Percentiles rank a stretch among this genome's conserved stretches.
phyloP scores from a whole-genome alignment of 352 stramenopile species.

The Phytophthora pinifolia region DNA sequence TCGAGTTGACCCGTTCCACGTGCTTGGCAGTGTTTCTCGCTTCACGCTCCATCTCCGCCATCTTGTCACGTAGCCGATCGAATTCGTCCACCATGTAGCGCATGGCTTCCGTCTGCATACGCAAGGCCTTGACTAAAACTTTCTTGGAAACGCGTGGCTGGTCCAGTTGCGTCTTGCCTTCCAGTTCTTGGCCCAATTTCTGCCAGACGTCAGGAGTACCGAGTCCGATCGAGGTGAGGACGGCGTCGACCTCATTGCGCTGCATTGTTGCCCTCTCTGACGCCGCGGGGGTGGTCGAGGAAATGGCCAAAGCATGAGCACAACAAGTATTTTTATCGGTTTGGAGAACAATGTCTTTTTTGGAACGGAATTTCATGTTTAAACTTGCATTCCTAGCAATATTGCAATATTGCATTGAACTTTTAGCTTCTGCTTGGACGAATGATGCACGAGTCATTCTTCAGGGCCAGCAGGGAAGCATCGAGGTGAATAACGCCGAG shows the following conservation, averaged over 20 bases:
- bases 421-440: constrained; percentile 5
- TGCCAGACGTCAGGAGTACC: constrained; percentile 81
- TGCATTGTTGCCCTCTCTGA: constrained; percentile 43
- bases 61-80: constrained; percentile 74
- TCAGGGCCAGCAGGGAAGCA: constrained; percentile 36
- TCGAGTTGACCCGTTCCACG: constrained; percentile 75
- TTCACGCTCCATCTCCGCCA: constrained; percentile 77
- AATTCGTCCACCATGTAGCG: constrained; percentile 84
- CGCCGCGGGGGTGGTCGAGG: neutral
- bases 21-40: constrained; percentile 75
- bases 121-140: constrained; percentile 76
- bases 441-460: constrained; percentile 7
- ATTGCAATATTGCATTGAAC: neutral
- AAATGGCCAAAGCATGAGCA: constrained; percentile 10
- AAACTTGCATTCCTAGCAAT: neutral
- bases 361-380: neutral
- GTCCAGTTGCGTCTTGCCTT: constrained; percentile 77
- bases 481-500: constrained; percentile 74
- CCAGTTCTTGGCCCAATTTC: constrained; percentile 73
- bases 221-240: constrained; percentile 59
- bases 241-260: constrained; percentile 80
- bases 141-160: constrained; percentile 84
- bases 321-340: constrained; percentile 33
- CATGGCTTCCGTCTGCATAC: constrained; percentile 85
- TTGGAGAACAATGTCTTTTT: neutral